phyloP scores from a whole-genome alignment of 2,329 filamentous ascomycete genomes.

The Fusarium algeriense region DNA sequence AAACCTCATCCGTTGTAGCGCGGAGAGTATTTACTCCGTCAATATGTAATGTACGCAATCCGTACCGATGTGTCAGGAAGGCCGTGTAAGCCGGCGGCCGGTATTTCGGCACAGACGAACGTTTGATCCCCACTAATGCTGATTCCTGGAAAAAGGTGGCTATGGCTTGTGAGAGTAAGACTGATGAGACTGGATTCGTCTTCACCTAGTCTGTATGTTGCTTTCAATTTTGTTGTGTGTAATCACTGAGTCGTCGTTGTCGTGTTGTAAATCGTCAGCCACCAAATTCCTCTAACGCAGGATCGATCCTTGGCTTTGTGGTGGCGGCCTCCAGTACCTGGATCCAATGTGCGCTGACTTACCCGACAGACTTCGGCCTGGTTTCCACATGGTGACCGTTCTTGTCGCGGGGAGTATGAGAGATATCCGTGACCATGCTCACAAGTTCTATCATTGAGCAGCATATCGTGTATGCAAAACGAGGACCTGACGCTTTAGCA shows the following conservation, averaged over 20 bases:
- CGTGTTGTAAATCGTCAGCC: background rate
- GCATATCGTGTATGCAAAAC: conserved; percentile 20
- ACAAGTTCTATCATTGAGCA: background rate
- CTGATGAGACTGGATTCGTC: background rate
- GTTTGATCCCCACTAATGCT: background rate
- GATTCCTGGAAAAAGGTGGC: background rate
- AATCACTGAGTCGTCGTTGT: background rate
- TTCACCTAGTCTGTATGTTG: background rate
- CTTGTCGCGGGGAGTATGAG: background rate
- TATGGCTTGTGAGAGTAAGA: background rate
- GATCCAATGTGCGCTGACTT: background rate
- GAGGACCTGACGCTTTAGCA: background rate
- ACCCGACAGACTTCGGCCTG: conserved; percentile 9
- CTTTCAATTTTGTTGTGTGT: background rate
- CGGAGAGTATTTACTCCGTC: conserved; percentile 1
- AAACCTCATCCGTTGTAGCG: conserved; percentile 12
- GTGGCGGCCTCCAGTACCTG: background rate
- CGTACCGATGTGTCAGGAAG: background rate
- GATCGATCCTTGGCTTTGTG: background rate
- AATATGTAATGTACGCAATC: background rate
- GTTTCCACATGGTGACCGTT: background rate
- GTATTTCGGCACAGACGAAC: background rate
- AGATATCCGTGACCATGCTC: background rate
- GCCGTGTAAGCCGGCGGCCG: conserved; percentile 1
- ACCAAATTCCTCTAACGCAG: background rate